Percentiles rank a stretch among this genome's conserved stretches.
These are phyloP conservation scores for Gomphus bonarii DNA, from an alignment of 1,284 basidiomycete species.

Conservation along the genomic window DNA sequence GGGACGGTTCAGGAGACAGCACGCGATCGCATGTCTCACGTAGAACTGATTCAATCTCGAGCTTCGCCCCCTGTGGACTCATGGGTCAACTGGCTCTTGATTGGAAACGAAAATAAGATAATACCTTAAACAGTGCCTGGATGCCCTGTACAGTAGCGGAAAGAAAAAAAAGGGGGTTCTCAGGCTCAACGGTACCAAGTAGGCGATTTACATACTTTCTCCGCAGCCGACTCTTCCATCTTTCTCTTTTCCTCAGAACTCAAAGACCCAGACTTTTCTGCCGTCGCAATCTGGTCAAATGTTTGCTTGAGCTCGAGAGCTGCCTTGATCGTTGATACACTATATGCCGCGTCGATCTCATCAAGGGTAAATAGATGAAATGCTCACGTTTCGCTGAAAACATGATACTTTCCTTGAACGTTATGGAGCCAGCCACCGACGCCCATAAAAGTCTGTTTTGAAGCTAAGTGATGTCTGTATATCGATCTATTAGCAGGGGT, in stretches of 20 bases:
- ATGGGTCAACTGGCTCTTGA: background rate
- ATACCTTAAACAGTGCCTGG: conserved; percentile 37
- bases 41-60: conserved; percentile 90
- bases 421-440: conserved; percentile 92
- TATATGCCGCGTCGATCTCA: conserved; percentile 21
- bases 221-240: conserved; percentile 92
- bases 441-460: conserved; percentile 68
- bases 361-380: background rate
- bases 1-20: conserved; percentile 35
- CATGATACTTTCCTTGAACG: conserved; percentile 88
- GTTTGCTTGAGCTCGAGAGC: conserved; percentile 91
- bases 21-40: conserved; percentile 90
- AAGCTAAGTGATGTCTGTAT: conserved; percentile 57
- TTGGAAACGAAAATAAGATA: conserved; percentile 2
- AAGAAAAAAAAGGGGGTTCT: background rate
- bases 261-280: conserved; percentile 81
- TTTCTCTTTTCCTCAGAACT: conserved; percentile 80
- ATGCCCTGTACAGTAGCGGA: conserved; percentile 20
- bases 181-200: background rate
- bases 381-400: conserved; percentile 84
- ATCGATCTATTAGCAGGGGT: background rate
- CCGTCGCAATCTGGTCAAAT: conserved; percentile 91
- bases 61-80: conserved; percentile 68
- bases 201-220: conserved; percentile 54
- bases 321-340: conserved; percentile 79